These are phyloP conservation scores for Citrus inodora DNA, from an alignment of 345 rosid species.

Conservation along the genomic window DNA sequence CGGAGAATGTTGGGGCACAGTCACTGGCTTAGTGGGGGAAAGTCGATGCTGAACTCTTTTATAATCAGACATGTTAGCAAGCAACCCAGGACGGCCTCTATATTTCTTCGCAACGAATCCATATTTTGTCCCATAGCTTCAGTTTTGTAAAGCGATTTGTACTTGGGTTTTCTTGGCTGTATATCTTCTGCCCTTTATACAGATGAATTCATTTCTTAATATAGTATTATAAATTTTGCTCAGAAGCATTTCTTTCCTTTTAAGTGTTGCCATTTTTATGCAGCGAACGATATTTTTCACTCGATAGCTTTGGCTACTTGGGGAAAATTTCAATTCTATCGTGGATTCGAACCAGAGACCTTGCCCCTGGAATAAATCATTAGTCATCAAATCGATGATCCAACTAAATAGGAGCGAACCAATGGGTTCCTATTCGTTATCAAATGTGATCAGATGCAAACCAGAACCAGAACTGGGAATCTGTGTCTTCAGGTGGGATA, in stretches of 20 bases:
- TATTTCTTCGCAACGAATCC: not conserved
- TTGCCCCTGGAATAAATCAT: too few species aligned
- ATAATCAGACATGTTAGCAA: too few species aligned
- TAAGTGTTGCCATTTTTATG: not conserved
- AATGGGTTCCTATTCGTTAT: too few species aligned
- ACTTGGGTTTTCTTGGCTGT: not conserved
- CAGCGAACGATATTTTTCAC: too few species aligned
- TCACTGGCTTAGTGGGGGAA: conserved; percentile 36
- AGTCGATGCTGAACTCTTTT: conserved; percentile 12
- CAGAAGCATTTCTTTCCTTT: not conserved
- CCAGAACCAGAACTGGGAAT: too few species aligned
- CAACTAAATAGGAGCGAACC: too few species aligned
- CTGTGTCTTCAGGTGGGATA: too few species aligned
- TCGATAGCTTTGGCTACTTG: too few species aligned
- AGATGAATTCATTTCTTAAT: not conserved
- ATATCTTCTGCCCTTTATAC: not conserved
- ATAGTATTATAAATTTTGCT: not conserved
- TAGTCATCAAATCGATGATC: too few species aligned
- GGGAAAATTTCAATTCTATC: too few species aligned
- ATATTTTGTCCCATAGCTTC: not conserved
- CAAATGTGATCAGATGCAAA: too few species aligned
- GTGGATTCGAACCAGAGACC: too few species aligned
- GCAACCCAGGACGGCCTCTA: not conserved
- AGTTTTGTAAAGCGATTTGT: not conserved
- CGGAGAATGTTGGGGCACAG: conserved; percentile 62